A percentile compares a stretch with the other conserved stretches of the same genome.
These are phyloP conservation scores for Oleoguttula mirabilis DNA, from an alignment of 495 filamentous ascomycete genomes.

Conservation along the genomic window DNA sequence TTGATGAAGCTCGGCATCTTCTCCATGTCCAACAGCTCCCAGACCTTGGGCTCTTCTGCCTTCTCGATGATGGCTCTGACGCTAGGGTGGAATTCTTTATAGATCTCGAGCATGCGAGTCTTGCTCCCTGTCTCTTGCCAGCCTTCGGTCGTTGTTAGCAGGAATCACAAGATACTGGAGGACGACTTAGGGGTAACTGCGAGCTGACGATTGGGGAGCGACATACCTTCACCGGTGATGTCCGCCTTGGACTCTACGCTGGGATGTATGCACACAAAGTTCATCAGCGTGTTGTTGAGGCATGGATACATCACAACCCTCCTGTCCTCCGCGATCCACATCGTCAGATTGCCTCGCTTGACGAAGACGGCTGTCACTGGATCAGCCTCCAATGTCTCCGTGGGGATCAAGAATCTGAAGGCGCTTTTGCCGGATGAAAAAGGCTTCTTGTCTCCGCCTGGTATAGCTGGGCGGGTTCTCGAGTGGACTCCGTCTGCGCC, in stretches of 20 bases:
- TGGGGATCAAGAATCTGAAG: constrained; percentile 48
- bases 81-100: constrained; percentile 37
- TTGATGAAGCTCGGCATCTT: constrained; percentile 42
- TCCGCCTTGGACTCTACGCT: constrained; percentile 30
- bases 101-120: constrained; percentile 39
- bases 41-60: constrained; percentile 41
- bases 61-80: constrained; percentile 37
- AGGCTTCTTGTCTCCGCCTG: constrained; percentile 28
- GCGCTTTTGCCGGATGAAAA: constrained; percentile 44
- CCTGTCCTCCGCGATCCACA: constrained; percentile 41
- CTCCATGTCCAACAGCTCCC: constrained; percentile 48
- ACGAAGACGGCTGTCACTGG: constrained; percentile 27
- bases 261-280: constrained; percentile 51
- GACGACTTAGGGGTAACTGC: too few relatives aligned
- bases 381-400: constrained; percentile 28
- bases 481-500: constrained; percentile 29
- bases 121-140: constrained; percentile 40
- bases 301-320: constrained; percentile 51
- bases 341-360: constrained; percentile 34
- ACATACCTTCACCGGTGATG: constrained; percentile 3
- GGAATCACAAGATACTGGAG: too few relatives aligned
- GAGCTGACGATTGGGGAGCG: too few relatives aligned
- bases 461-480: constrained; percentile 8
- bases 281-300: constrained; percentile 41
- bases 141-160: constrained; percentile 10